Evolutionary conservation across 176 grass and related monocot species (phyloP).

Genomic region (Alopecurus myosuroides): DNA sequence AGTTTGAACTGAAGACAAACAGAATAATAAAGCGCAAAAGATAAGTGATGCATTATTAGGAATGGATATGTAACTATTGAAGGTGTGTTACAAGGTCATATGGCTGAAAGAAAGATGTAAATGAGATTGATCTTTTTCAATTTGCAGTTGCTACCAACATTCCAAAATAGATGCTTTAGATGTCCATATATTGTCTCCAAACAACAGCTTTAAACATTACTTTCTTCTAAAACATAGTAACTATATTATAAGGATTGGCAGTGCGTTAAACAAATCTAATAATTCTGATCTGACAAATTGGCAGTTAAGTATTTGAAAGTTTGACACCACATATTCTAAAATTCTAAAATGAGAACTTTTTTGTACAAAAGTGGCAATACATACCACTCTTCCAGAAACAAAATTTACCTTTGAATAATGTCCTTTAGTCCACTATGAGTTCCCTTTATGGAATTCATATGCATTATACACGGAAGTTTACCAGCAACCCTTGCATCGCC

Average conservation of each 20-base stretch:
- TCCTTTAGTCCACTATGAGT: slow-evolving; percentile 92
- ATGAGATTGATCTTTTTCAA: neutral
- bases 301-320: neutral
- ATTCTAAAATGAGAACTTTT: neutral
- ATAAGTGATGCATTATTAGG: neutral
- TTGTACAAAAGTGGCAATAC: neutral
- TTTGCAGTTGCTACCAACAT: neutral
- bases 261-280: neutral
- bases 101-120: neutral
- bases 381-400: neutral
- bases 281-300: neutral
- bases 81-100: neutral
- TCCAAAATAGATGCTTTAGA: slow-evolving; percentile 11
- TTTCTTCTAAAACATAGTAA: neutral
- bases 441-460: slow-evolving; percentile 99
- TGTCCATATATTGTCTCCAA: neutral
- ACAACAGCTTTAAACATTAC: neutral
- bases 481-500: slow-evolving; percentile 23
- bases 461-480: slow-evolving; percentile 85
- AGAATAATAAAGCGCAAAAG: neutral
- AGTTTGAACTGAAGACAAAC: neutral
- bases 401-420: slow-evolving; percentile 88
- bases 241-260: neutral
- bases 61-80: neutral
- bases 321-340: neutral